Percentiles rank a stretch among this genome's conserved stretches.
phyloP scores from a whole-genome alignment of 2,329 filamentous ascomycete genomes.

The Colletotrichum orbiculare region DNA sequence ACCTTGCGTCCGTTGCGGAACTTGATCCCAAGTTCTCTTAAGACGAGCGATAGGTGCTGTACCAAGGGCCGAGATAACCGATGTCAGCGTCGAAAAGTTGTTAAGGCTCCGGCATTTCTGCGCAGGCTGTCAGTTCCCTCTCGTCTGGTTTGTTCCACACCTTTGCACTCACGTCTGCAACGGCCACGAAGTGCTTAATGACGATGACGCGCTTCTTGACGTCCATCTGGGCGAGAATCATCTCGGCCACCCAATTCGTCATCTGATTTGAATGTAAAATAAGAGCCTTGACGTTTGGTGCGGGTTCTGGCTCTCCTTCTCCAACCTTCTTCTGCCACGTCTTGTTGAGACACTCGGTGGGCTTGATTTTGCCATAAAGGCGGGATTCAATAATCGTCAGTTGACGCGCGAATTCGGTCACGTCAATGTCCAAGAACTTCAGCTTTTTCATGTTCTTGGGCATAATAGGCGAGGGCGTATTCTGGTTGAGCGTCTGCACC shows the following conservation, averaged over 20 bases:
- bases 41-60: slow-evolving; percentile 95
- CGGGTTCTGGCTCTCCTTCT: slow-evolving; percentile 84
- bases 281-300: slow-evolving; percentile 93
- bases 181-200: slow-evolving; percentile 97
- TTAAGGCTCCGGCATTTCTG: slow-evolving; percentile 94
- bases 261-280: slow-evolving; percentile 98
- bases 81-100: slow-evolving; percentile 97
- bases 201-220: slow-evolving; percentile 96
- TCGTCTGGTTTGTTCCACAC: not conserved
- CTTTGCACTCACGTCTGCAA: slow-evolving; percentile 82
- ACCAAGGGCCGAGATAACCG: slow-evolving; percentile 94
- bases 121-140: slow-evolving; percentile 40
- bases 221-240: slow-evolving; percentile 95
- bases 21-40: slow-evolving; percentile 92
- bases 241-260: slow-evolving; percentile 99
- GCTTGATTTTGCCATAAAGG: slow-evolving; percentile 94
- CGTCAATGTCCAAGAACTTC: slow-evolving; percentile 97
- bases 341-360: slow-evolving; percentile 96
- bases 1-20: slow-evolving; percentile 83
- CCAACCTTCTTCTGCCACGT: slow-evolving; percentile 97
- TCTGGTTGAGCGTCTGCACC: slow-evolving; percentile 85
- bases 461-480: slow-evolving; percentile 87
- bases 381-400: slow-evolving; percentile 96
- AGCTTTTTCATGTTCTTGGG: slow-evolving; percentile 99
- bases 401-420: slow-evolving; percentile 95